phyloP scores from a whole-genome alignment of 306 rosid species.

The Vigna reflexopilosa region DNA sequence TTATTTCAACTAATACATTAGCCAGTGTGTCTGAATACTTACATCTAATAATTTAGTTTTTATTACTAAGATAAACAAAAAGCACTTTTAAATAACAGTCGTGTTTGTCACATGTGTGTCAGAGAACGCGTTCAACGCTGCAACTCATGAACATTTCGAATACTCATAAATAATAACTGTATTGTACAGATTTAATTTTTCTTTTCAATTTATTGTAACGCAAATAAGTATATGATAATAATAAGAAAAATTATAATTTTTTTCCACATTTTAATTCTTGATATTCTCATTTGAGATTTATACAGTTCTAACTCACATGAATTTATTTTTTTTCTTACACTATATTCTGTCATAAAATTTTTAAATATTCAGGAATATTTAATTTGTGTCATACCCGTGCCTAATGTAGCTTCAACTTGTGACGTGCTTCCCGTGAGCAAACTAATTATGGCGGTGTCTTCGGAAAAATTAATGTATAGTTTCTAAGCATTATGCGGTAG shows the following conservation, averaged over 20 bases:
- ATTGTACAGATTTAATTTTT: not conserved
- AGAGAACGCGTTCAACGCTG: not conserved
- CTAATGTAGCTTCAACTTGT: not conserved
- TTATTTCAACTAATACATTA: too few species aligned
- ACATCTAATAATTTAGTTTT: too few species aligned
- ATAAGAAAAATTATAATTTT: not conserved
- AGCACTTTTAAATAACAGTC: not conserved
- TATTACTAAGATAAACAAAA: not conserved
- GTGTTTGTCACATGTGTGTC: not conserved
- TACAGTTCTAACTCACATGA: not conserved
- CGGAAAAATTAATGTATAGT: not conserved
- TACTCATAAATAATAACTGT: not conserved
- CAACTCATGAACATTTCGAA: not conserved
- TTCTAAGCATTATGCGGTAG: not conserved
- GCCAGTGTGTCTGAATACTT: too few species aligned
- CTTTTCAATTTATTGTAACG: not conserved
- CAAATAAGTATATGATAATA: not conserved
- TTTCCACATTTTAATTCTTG: not conserved
- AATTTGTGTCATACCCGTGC: not conserved
- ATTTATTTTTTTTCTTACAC: not conserved
- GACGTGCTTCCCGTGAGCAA: constrained; percentile 47
- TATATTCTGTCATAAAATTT: not conserved
- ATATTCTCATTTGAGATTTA: not conserved
- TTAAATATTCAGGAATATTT: not conserved
- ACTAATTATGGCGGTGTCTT: constrained; percentile 36